A percentile compares a stretch with the other conserved stretches of the same genome.
Conservation (phyloP, 202 grass and related monocot genomes). For the Brachypodium distachyon region DNA sequence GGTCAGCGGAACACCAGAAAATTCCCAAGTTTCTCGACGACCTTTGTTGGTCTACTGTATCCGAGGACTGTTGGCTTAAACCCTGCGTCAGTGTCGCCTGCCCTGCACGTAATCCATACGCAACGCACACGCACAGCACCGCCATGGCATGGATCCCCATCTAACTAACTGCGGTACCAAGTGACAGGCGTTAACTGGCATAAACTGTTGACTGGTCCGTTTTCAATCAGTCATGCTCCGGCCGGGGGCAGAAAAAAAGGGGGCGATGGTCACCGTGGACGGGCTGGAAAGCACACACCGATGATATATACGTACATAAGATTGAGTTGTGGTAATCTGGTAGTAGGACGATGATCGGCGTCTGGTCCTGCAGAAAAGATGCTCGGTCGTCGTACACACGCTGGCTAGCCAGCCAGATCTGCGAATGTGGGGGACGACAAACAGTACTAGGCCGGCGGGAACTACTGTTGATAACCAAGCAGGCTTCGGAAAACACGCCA, state of each 20-base stretch:
- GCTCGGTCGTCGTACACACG: too few relatives aligned
- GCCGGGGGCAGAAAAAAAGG: too few relatives aligned
- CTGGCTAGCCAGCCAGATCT: not conserved
- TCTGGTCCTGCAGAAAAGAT: constrained; percentile 16
- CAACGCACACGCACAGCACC: not conserved
- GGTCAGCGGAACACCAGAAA: not conserved
- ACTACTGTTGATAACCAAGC: not conserved
- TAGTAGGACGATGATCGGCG: not conserved
- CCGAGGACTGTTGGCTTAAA: constrained; percentile 23
- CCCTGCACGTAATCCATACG: not conserved
- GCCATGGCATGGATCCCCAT: too few relatives aligned
- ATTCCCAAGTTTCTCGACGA: not conserved
- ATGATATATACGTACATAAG: not conserved
- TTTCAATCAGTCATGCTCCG: too few relatives aligned
- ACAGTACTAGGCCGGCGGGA: not conserved
- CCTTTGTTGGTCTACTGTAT: not conserved
- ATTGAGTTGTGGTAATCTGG: constrained; percentile 4
- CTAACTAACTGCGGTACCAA: not conserved
- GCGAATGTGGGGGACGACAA: not conserved
- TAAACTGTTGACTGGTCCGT: not conserved
- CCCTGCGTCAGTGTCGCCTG: not conserved
- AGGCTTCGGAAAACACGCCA: constrained; percentile 19
- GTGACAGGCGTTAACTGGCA: not conserved
- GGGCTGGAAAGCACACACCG: constrained; percentile 18
- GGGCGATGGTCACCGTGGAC: not conserved